Evolutionary conservation across 345 rosid species (phyloP), one percentile per base, ranked within the genome.

Genomic region (Eucalyptus cloeziana): DNA sequence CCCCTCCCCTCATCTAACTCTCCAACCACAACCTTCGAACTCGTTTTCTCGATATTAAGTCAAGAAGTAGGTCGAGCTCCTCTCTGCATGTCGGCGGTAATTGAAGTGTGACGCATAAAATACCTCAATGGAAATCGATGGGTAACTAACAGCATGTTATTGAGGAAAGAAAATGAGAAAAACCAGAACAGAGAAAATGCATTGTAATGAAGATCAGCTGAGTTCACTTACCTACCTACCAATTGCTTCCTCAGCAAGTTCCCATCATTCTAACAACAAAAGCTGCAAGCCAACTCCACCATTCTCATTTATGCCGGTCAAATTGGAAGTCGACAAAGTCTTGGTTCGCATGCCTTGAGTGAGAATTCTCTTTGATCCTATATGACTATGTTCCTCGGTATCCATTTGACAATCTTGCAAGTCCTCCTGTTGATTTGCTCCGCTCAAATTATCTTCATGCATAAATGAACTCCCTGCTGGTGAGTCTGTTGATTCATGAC

Each of bases 391-490:
- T 10, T 58, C 3, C 13, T 58, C 30, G 0, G 25, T 1, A 21
- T 10, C 4, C 11, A 54, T 21, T 54, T 4, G 30, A 56, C 62
- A 22, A 56, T 56, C 30, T 56, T 56, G 27, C 30, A 56, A 9
- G 12, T 56, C 27, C 5, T 56, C 52, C 7, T 5, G 62, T 56
- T 4, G 62, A 24, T 58, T 0, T 58, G 7, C 64, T 58, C 10
- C 13, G 1, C 64, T 58, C 3, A 3, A 58, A 58, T 25, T 58
- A 58, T 58, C 64, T 58, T 58, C 30, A 0, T 58, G 13, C 64
- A 24, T 24, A 1, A 24, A 3, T 58, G n/a, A 58, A 58, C 30
- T 24, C 64, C 1, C 64, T 0, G n/a, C 13, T 58, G 2, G 1
- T 58, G 30, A 58, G 25, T 58, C 10, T 58, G 13, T 5, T 58